Base-by-base conservation (phyloP, 2,329 filamentous ascomycete genomes). In the Phialophora tarda region DNA sequence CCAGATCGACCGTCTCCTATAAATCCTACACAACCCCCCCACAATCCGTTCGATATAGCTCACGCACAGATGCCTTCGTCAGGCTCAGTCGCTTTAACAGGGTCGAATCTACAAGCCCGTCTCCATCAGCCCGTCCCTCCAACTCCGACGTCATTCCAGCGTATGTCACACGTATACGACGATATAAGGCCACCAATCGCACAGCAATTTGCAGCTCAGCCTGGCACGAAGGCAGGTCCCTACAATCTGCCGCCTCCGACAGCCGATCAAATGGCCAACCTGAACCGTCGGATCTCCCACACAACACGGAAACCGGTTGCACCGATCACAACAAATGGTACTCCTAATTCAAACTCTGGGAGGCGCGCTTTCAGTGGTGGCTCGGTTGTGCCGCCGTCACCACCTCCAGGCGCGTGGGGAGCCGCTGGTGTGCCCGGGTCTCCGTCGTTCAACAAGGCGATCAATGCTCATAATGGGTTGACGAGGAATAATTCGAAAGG, bases 101-200 rank as follows among this genome's bases (percentile, higher is more conserved):
- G 74, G 24, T 64, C 72, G 12, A 75, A 75, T 56, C 65, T 75
- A 17, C 74, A 75, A 64, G 73, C 72, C 30, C 71, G 74, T 5
- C 68, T 75, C 24, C 73, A 76, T 60, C 74, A 76, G 64, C 74
- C 74, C 21, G 70, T 74, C n/a, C 75, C 74, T 26, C 74, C 74
- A 53, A 67, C 70, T 14, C 73, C 73, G 21, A 54, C 57, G 28
- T 53, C 51, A 8, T 50, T 62, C 17, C 64, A 68, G 56, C 55
- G 56, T 17, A n/a, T 53, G 17, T 57, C 63, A 41, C 61, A 62
- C 23, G n/a, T 30, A 24, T 38, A 62, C 32, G 61, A 56, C 11
- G 28, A 54, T 17, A 24, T 32, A n/a, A 26, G 26, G 24, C 65
- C 56, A 17, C 17, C 56, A 4, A 24, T 26, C 17, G 4, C 56